phyloP scores from a whole-genome alignment of 1,284 basidiomycete species.

The Sanghuangporus weigelae region DNA sequence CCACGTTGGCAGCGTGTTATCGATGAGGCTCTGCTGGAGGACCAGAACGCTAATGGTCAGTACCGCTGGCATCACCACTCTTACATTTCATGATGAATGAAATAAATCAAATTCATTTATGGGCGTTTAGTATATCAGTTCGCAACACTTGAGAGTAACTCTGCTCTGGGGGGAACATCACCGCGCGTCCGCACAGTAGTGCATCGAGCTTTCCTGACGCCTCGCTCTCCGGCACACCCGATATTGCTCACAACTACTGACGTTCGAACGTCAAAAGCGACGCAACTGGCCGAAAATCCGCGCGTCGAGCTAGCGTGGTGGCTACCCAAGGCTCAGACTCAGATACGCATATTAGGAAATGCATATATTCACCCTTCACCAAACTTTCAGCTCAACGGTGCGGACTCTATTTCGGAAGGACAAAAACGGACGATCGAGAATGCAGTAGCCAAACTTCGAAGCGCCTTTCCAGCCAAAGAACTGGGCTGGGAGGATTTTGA shows the following conservation, averaged over 20 bases:
- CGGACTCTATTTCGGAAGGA: slow-evolving; percentile 16
- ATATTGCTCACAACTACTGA: slow-evolving; percentile 55
- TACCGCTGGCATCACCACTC: not conserved
- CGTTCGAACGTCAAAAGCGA: slow-evolving; percentile 53
- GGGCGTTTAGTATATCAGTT: slow-evolving; percentile 47
- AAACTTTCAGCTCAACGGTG: slow-evolving; percentile 25
- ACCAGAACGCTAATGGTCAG: slow-evolving; percentile 41
- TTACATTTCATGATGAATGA: not conserved
- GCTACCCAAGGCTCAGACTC: slow-evolving; percentile 48
- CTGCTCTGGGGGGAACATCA: slow-evolving; percentile 10
- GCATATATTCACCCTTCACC: slow-evolving; percentile 43
- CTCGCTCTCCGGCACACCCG: slow-evolving; percentile 41
- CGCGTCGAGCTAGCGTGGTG: slow-evolving; percentile 55
- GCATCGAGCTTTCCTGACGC: slow-evolving; percentile 49
- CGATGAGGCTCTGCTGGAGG: slow-evolving; percentile 38
- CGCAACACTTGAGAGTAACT: slow-evolving; percentile 46
- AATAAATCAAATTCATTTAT: not conserved
- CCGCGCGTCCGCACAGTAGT: slow-evolving; percentile 59
- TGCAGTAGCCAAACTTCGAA: not conserved
- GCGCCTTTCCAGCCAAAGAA: slow-evolving; percentile 29
- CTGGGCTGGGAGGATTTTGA: slow-evolving; percentile 41
- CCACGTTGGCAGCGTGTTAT: slow-evolving; percentile 52
- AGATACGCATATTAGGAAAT: slow-evolving; percentile 52
- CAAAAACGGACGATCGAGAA: slow-evolving; percentile 20
- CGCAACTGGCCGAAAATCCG: slow-evolving; percentile 41